Conservation (phyloP, 495 filamentous ascomycete genomes). For the Tuber aestivum region DNA sequence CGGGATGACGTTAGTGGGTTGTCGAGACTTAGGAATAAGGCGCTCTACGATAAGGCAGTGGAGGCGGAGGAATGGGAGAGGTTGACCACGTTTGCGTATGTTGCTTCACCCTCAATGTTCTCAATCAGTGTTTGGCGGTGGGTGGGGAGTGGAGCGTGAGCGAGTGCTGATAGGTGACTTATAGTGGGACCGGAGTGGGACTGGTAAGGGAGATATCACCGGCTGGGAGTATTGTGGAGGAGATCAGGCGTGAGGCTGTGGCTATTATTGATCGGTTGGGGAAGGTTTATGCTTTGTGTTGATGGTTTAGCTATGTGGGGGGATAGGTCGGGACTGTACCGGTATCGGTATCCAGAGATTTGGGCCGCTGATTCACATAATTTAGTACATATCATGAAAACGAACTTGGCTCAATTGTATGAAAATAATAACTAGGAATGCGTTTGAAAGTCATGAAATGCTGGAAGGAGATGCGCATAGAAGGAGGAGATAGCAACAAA, state of each 20-base stretch:
- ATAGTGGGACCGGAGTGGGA: constrained; percentile 53
- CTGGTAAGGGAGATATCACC: constrained; percentile 67
- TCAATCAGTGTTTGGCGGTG: background rate
- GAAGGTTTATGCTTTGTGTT: background rate
- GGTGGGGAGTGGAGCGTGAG: background rate
- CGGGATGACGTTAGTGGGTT: constrained; percentile 54
- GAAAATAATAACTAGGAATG: too few species aligned
- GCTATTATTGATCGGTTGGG: constrained; percentile 45
- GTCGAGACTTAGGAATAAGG: constrained; percentile 55
- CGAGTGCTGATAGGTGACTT: background rate
- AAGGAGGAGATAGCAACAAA: too few species aligned
- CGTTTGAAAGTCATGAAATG: too few species aligned
- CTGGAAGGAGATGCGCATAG: too few species aligned
- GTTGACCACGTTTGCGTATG: constrained; percentile 62
- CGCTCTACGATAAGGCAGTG: constrained; percentile 53
- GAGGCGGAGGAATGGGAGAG: constrained; percentile 55
- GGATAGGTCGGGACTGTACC: background rate
- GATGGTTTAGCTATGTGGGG: background rate
- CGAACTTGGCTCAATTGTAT: background rate
- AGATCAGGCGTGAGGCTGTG: constrained; percentile 79
- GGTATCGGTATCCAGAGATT: background rate
- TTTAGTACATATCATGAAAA: background rate
- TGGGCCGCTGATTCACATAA: background rate
- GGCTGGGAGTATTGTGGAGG: constrained; percentile 70
- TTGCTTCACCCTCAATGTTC: background rate